Evolutionary conservation across 2,329 filamentous ascomycete genomes (phyloP), one percentile per base, ranked within the genome.

Genomic region (Colletotrichum brevisporum): DNA sequence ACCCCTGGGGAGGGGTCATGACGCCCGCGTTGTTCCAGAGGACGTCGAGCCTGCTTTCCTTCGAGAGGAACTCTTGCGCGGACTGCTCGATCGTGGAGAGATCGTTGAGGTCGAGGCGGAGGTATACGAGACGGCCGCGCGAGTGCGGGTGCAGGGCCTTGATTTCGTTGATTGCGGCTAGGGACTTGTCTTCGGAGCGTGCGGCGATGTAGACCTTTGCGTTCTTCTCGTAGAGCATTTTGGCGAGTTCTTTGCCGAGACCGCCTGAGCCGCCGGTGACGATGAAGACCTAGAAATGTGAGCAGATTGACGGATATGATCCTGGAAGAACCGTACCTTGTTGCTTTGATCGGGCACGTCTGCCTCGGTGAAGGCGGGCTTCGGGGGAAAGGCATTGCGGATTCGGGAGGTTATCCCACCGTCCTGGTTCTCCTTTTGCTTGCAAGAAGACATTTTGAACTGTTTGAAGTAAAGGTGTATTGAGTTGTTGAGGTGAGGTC

Each of bases 201-300:
- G 81, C 82, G 4, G 84, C 84, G 39, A 88, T 74, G 73, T 88
- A 88, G 47, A 89, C 82, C 4, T 79, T 86, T 27, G 77, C 86
- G 65, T 85, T 83, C 21, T 80, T 81, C 4, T 76, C 73, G 75
- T 89, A 89, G 6, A 89, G 80, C 4, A 88, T 82, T 50, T 80
- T 81, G 53, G 76, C 78, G 6, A 88, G 77, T 72, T 87, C 84
- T 52, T 82, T 79, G 10, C 86, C 86, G 6, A 87, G 78, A 10
- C 76, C 76, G 0, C 71, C 66, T 12, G 72, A 73, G 27, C 70
- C 70, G n/a, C 76, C 74, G 1, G 86, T 89, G 5, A 89, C 81
- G 48, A 89, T 82, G 63, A 74, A 75, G 5, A 77, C 74, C 58
- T 72, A 12, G 13, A 41, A 26, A 10, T 56, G 21, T 45, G 41